Evolutionary conservation across 331 rosid species (phyloP), one percentile per base, ranked within the genome.

Genomic region (Pyrus hybrid): DNA sequence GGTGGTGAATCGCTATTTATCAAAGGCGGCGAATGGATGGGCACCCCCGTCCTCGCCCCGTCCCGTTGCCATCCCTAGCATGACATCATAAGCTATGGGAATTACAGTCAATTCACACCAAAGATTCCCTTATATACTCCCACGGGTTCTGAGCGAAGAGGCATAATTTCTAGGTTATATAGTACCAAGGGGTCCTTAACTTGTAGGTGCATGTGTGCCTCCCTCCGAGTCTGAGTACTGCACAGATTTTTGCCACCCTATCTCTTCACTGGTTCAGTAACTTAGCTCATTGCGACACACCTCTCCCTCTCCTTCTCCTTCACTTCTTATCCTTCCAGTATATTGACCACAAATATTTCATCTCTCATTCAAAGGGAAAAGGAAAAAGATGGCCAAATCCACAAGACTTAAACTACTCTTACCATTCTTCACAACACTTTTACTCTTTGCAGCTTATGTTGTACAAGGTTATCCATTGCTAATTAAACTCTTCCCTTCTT

Each of bases 391-490:
- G 97, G 73, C 87, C 51, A 74, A 71, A 81, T 45, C 81, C 43
- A 83, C 72, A 67, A 63, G 69, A 70, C 33, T 78, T 81, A 70
- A 68, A 76, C 4, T 82, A 79, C 65, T 80, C 68, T 37, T 81
- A 53, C 79, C 83, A 8, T 62, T 91, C 68, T 74, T 88, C 56
- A 75, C 83, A 85, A 54, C 23, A 16, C 43, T 37, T 1, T 86
- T 86, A 76, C 62, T 80, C 73, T 81, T 88, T 81, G 90, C 96
- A 67, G 85, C 90, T 54, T 64, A 47, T 82, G 80, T 79, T 21
- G 56, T 76, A 7, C 86, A 85, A 85, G 97, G 97, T 91, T 14
- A 68, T 25, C 16, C 29, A 60, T 28, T 26, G 37, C 67, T 63
- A 14, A 33, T n/a, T 54, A 8, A 18, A 7, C 64, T 60, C 37